These are phyloP conservation scores for Chlorella sp. DNA, from an alignment of 139 green algal species.

Conservation along the genomic window DNA sequence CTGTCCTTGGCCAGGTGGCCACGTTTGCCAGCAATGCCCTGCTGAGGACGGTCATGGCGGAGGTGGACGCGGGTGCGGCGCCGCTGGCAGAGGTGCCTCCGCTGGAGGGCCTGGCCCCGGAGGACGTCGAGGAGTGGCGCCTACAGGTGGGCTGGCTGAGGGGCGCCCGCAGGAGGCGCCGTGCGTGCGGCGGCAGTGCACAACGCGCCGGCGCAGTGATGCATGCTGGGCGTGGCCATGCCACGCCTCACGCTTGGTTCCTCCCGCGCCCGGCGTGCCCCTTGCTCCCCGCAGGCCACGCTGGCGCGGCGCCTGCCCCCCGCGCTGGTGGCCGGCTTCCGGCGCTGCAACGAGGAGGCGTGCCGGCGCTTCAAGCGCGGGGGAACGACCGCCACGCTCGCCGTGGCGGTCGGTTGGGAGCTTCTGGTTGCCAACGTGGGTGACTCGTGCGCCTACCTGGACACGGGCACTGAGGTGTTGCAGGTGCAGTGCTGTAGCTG, in stretches of 20 bases:
- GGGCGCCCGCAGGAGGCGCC: not conserved
- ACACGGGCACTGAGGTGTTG: conserved; percentile 74
- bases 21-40: conserved; percentile 56
- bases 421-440: conserved; percentile 66
- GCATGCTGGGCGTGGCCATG: too few species aligned
- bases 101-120: conserved; percentile 6
- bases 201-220: too few species aligned
- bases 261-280: too few species aligned
- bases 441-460: conserved; percentile 63
- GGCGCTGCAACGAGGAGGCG: conserved; percentile 14
- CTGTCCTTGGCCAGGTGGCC: too few species aligned
- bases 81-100: conserved; percentile 20
- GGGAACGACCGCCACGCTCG: conserved; percentile 85
- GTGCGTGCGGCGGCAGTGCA: too few species aligned
- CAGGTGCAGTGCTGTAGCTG: too few species aligned
- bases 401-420: conserved; percentile 60
- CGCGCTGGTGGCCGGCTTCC: conserved; percentile 25
- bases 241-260: too few species aligned
- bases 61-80: conserved; percentile 33
- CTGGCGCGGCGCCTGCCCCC: too few species aligned
- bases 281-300: too few species aligned
- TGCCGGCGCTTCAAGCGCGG: conserved; percentile 22
- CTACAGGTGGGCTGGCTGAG: conserved; percentile 26
- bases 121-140: conserved; percentile 37
- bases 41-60: conserved; percentile 49